phyloP scores from a whole-genome alignment of 75 land plant species.

The Pinus tabuliformis region DNA sequence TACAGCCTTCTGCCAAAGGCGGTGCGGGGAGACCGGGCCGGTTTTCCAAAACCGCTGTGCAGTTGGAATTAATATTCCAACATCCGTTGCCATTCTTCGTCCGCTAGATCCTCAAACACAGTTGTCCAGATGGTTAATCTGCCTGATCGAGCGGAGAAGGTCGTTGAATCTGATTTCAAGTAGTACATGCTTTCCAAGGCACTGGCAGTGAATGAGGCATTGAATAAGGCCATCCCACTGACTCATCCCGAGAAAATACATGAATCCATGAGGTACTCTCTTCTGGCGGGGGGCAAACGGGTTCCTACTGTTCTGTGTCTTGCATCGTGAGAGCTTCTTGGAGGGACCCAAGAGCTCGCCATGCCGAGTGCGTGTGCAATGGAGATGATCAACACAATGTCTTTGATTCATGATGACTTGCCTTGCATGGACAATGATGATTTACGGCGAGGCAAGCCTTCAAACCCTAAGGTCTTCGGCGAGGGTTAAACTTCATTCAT shows the following conservation, averaged over 20 bases:
- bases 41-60: too few relatives aligned
- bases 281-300: constrained; percentile 2
- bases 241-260: too few relatives aligned
- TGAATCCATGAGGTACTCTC: too few relatives aligned
- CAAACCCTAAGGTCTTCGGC: constrained; percentile 56
- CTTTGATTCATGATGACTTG: constrained; percentile 64
- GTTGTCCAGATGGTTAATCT: neutral
- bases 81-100: too few relatives aligned
- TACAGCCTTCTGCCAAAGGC: too few relatives aligned
- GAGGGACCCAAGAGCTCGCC: constrained; percentile 45
- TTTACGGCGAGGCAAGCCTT: constrained; percentile 44
- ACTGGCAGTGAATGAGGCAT: too few relatives aligned
- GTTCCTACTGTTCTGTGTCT: constrained; percentile 40
- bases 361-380: constrained; percentile 57
- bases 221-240: too few relatives aligned
- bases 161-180: too few relatives aligned
- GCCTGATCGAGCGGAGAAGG: neutral
- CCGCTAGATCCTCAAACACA: too few relatives aligned
- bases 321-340: constrained; percentile 68
- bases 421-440: constrained; percentile 71
- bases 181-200: too few relatives aligned
- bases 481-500: constrained; percentile 38
- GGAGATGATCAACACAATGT: constrained; percentile 68
- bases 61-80: too few relatives aligned
- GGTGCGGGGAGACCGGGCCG: too few relatives aligned